Conservation (phyloP, 1,284 basidiomycete species). For the Athelia psychrophila region DNA sequence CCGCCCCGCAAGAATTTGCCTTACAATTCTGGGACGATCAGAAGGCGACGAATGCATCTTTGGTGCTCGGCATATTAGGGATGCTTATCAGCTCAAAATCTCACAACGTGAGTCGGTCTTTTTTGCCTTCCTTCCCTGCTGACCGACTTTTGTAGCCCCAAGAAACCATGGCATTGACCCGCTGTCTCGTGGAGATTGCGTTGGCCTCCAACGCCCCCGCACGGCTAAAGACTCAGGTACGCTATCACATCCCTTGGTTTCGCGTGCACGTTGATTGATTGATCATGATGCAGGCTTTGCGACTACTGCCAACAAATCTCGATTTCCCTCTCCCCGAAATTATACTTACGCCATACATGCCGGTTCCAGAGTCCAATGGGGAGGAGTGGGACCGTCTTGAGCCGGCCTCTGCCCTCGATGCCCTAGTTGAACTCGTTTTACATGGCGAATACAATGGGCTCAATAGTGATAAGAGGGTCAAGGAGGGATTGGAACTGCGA, state of each 20-base stretch:
- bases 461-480: slow-evolving; percentile 50
- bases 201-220: slow-evolving; percentile 92
- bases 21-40: slow-evolving; percentile 96
- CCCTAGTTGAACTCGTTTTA: slow-evolving; percentile 67
- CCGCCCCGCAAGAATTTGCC: slow-evolving; percentile 88
- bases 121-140: slow-evolving; percentile 3
- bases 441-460: slow-evolving; percentile 77
- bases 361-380: slow-evolving; percentile 81
- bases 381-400: slow-evolving; percentile 86
- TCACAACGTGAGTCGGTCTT: slow-evolving; percentile 48
- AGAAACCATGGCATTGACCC: slow-evolving; percentile 67
- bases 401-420: slow-evolving; percentile 72
- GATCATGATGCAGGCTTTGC: slow-evolving; percentile 47
- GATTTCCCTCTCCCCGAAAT: slow-evolving; percentile 61
- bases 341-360: slow-evolving; percentile 72
- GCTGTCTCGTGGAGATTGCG: slow-evolving; percentile 85
- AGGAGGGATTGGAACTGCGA: slow-evolving; percentile 64
- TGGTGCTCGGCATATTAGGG: slow-evolving; percentile 79
- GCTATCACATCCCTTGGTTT: slow-evolving; percentile 8
- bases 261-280: slow-evolving; percentile 4
- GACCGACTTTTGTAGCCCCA: slow-evolving; percentile 37
- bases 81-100: slow-evolving; percentile 75
- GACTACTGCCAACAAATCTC: slow-evolving; percentile 60
- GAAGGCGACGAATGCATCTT: slow-evolving; percentile 75
- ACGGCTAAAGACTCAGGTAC: slow-evolving; percentile 80